Base-by-base conservation (phyloP, 2,329 filamentous ascomycete genomes). In the Sporothrix luriei region DNA sequence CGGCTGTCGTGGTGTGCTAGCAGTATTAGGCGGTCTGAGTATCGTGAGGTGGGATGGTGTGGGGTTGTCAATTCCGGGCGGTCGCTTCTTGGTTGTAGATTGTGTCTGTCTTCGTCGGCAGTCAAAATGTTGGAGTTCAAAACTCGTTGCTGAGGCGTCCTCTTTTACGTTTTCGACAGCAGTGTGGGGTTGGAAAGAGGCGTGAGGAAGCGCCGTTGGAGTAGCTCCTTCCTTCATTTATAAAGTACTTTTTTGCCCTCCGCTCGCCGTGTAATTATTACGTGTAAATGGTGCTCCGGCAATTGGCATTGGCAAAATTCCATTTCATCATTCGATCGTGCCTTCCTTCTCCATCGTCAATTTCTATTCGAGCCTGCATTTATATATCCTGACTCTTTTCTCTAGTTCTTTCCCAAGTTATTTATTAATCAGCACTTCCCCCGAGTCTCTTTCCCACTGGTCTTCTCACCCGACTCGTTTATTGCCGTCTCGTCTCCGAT, bases 11-110 rank as follows among this genome's bases (percentile, higher is more conserved):
- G 40, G 11, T 43, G 2, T 13, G 0, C 40, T 43, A 9, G 54
- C 10, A 19, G 54, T 33, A 14, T 16, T 1, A n/a, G n/a, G n/a
- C 5, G 29, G 29, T 57, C n/a, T n/a, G n/a, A n/a, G 54, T 16
- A 43, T 43, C 40, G 11, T 16, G 29, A 19, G 55, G 78, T n/a
- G 81, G 67, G 80, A 85, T 84, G 69, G 72, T 78, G 21, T 67
- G 59, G 19, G 11, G 24, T 16, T 11, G 26, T 57, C 14, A 57
- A n/a, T 13, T 43, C 11, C 40, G 4, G 52, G 14, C 7, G 1
- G 14, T 14, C 2, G 3, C 14, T 55, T 21, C 54, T 38, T 40
- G 29, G 52, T 33, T 9, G 52, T 55, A 38, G 54, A 10, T 61
- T 11, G 24, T 43, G 57, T 38, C 38, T 62, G 48, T 5, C n/a